Evolutionary conservation across 2,329 filamentous ascomycete species (phyloP), one percentile per base, ranked within the genome.

Genomic region (Massarina eburnea): DNA sequence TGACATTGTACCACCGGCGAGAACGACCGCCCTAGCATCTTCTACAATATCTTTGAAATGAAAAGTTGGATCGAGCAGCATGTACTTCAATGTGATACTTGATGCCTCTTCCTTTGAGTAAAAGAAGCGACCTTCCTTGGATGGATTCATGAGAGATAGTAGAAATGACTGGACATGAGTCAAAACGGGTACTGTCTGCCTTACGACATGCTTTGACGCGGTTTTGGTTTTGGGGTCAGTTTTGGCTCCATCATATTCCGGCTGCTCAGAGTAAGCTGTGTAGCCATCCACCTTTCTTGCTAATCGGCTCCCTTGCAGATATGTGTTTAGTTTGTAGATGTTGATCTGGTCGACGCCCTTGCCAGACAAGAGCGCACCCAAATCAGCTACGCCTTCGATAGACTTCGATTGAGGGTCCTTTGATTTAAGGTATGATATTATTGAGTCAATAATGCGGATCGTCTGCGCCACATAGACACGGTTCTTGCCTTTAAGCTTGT

Each of bases 1-100:
- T 2, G 94, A 95, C 94, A 99, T 97, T 20, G 94, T 99, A 18
- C 94, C 94, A 46, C 94, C 94, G 0, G 91, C 94, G 3, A 99
- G 76, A 33, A 99, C 86, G 3, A 99, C 88, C 2, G 92, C 89
- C 46, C 91, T 80, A 0, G 94, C 90, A 51, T 88, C 84, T 22
- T 89, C 84, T 2, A 92, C 89, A 41, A 97, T 87, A 9, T 91
- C 88, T 7, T 86, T 86, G 70, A 99, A 97, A 55, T 95, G 89
- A 59, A 92, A 85, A 0, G 91, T 91, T 0, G 94, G 92, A 24
- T 96, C 94, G 1, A 99, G 80, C 4, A 99, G 80, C 57, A 96
- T 82, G 66, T 96, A 99, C 34, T 85, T 90, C 10, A 97, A 73
- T 18, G 79, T 76, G 15, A 89, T 76, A 33, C 82, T 80, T 24